Evolutionary conservation across 352 stramenopile genomes (phyloP).

Genomic region (Pythium dissimile): DNA sequence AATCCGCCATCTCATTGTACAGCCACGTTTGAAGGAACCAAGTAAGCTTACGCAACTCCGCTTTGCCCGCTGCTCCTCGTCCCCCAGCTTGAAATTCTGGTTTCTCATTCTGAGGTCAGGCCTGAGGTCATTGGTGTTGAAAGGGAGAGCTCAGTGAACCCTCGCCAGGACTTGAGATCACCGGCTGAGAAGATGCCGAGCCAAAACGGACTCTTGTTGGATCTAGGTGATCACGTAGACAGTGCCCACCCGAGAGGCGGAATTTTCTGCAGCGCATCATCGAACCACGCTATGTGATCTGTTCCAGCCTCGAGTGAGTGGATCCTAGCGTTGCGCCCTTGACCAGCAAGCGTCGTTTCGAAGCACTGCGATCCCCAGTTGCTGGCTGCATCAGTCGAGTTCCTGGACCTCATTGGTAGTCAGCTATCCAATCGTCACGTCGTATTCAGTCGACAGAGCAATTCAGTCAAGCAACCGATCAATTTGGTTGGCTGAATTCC

Average conservation of each 20-base stretch:
- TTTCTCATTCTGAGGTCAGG: too few species aligned
- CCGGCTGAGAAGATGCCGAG: too few species aligned
- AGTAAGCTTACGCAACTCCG: neutral
- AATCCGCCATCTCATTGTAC: too few species aligned
- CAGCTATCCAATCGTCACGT: conserved; percentile 10
- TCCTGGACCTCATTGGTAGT: conserved; percentile 10
- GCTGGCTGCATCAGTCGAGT: conserved; percentile 23
- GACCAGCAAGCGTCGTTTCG: conserved; percentile 7
- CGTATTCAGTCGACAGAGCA: conserved; percentile 19
- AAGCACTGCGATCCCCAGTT: conserved; percentile 2
- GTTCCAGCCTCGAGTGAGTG: neutral
- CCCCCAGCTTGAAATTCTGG: too few species aligned
- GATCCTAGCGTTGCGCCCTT: neutral
- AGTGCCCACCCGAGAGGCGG: conserved; percentile 9
- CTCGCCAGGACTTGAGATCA: too few species aligned
- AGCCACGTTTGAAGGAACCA: too few species aligned
- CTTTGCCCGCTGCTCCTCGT: too few species aligned
- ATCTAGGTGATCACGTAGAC: neutral
- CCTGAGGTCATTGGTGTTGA: too few species aligned
- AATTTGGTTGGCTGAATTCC: neutral
- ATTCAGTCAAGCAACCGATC: neutral
- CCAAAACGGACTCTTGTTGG: too few species aligned
- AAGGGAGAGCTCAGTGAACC: too few species aligned
- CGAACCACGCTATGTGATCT: neutral
- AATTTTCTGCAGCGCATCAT: neutral